These are phyloP conservation scores for Aechmea fasciata DNA, from an alignment of 176 grass and related monocot genomes.

Conservation along the genomic window DNA sequence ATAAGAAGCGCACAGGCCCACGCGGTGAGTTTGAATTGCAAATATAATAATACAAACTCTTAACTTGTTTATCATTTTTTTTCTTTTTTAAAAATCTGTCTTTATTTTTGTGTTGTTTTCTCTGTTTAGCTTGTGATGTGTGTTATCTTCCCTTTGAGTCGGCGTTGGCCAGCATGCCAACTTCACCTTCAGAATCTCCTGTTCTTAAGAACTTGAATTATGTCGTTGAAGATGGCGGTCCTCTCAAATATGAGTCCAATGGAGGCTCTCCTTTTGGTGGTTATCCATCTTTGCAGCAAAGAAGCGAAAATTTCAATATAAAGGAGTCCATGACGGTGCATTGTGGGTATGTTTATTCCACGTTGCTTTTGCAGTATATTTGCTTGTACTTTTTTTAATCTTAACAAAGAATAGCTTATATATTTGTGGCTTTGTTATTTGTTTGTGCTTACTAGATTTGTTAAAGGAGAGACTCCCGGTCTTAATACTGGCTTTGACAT, in stretches of 20 bases:
- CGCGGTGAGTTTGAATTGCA: slow-evolving; percentile 57
- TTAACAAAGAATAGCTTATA: neutral
- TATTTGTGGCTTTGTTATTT: slow-evolving; percentile 23
- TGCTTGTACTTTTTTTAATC: too few relatives aligned
- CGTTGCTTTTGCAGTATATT: neutral
- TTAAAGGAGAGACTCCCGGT: slow-evolving; percentile 77
- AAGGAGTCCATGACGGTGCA: slow-evolving; percentile 71
- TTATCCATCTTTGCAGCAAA: slow-evolving; percentile 70
- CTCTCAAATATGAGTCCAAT: slow-evolving; percentile 41
- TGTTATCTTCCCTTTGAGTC: slow-evolving; percentile 84
- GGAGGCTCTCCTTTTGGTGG: slow-evolving; percentile 77
- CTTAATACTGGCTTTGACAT: slow-evolving; percentile 77
- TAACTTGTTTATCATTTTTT: slow-evolving; percentile 14
- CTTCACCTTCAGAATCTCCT: slow-evolving; percentile 46
- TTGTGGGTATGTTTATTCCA: slow-evolving; percentile 71
- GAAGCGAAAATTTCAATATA: slow-evolving; percentile 70
- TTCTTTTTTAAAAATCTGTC: slow-evolving; percentile 24
- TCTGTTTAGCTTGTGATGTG: slow-evolving; percentile 61
- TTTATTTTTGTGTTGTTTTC: slow-evolving; percentile 24
- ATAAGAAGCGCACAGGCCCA: slow-evolving; percentile 86
- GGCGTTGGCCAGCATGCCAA: slow-evolving; percentile 53
- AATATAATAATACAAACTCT: neutral
- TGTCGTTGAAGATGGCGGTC: slow-evolving; percentile 48
- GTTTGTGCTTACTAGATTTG: slow-evolving; percentile 50
- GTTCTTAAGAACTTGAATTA: slow-evolving; percentile 66